phyloP scores from a whole-genome alignment of 768 basidiomycete genomes.

The Leccinum aurantiacum region DNA sequence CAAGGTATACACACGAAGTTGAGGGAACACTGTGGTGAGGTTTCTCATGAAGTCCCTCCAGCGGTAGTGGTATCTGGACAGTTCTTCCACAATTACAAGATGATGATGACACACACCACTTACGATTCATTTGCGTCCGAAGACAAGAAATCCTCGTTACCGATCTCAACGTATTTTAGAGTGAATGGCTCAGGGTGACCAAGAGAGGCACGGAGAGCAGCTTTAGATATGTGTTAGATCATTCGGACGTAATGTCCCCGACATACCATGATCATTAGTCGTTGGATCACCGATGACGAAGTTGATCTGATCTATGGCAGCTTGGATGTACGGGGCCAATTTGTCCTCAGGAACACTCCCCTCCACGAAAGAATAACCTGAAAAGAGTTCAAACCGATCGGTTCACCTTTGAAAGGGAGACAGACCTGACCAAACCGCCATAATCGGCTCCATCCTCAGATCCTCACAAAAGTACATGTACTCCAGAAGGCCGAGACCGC shows the following conservation, averaged over 20 bases:
- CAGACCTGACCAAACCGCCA: no score
- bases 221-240: slow-evolving; percentile 23
- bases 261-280: slow-evolving; percentile 35
- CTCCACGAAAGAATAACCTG: slow-evolving; percentile 49
- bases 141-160: slow-evolving; percentile 58
- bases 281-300: slow-evolving; percentile 56
- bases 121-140: slow-evolving; percentile 23
- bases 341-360: slow-evolving; percentile 41
- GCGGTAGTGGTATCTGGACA: slow-evolving; percentile 41
- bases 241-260: slow-evolving; percentile 15
- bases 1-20: slow-evolving; percentile 39
- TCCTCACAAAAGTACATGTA: no score
- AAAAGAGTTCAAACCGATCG: background rate
- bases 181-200: slow-evolving; percentile 55
- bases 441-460: no score
- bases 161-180: slow-evolving; percentile 51
- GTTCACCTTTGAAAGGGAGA: no score
- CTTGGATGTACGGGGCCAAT: slow-evolving; percentile 52
- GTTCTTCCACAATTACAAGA: background rate
- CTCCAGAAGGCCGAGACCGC: no score
- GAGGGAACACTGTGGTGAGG: slow-evolving; percentile 48
- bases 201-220: slow-evolving; percentile 54
- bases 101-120: background rate
- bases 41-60: slow-evolving; percentile 50
- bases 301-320: slow-evolving; percentile 59